These are phyloP conservation scores for Chalciporus sp. DNA, from an alignment of 1,284 basidiomycete species.

Conservation along the genomic window DNA sequence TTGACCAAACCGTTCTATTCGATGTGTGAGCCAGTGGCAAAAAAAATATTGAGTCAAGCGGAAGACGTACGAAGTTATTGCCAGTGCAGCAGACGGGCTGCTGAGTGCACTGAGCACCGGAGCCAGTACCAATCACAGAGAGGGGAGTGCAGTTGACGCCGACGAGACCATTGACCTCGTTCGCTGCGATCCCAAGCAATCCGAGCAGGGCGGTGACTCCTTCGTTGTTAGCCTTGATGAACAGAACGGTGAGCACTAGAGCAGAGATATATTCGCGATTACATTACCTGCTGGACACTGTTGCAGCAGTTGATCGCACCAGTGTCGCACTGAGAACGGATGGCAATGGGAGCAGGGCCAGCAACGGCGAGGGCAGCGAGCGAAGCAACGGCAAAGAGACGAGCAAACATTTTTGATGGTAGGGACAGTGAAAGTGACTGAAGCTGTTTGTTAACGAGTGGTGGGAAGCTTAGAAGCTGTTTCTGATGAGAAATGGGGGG, in stretches of 20 bases:
- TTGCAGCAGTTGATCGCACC: slow-evolving; percentile 15
- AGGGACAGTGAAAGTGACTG: neutral
- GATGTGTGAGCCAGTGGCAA: too few relatives aligned
- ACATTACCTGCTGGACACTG: neutral
- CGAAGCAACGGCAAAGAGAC: slow-evolving; percentile 20
- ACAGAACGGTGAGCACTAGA: too few relatives aligned
- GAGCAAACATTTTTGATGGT: neutral
- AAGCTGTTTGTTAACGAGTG: slow-evolving; percentile 14
- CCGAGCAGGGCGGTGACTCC: fast-evolving
- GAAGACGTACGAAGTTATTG: slow-evolving; percentile 3
- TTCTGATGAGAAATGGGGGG: neutral
- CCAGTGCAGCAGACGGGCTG: slow-evolving; percentile 8
- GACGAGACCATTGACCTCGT: slow-evolving; percentile 3
- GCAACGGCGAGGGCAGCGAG: slow-evolving; percentile 20
- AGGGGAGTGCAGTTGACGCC: slow-evolving; percentile 5
- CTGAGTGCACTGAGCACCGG: slow-evolving; percentile 14
- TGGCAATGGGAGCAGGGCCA: slow-evolving; percentile 4
- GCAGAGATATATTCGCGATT: neutral
- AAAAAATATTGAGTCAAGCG: too few relatives aligned
- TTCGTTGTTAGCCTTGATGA: neutral
- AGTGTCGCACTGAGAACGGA: slow-evolving; percentile 12
- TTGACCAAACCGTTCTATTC: slow-evolving; percentile 26
- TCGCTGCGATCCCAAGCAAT: neutral
- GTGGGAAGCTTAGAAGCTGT: neutral
- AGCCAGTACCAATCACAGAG: neutral